These are phyloP conservation scores for Fusarium tanahbumbuense DNA, from an alignment of 2,329 filamentous ascomycete genomes.

Conservation along the genomic window DNA sequence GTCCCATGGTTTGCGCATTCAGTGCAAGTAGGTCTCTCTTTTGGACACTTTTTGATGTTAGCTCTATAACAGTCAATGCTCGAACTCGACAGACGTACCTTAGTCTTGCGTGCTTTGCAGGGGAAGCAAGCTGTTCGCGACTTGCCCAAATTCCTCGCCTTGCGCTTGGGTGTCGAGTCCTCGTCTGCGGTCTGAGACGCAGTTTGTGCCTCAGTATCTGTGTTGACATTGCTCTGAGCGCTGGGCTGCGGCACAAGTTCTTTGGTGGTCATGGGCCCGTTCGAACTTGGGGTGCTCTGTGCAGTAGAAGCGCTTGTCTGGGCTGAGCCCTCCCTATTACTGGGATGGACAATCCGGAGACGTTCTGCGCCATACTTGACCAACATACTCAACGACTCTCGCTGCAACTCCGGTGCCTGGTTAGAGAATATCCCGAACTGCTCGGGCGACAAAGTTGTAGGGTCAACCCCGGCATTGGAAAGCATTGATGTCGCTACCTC, in stretches of 20 bases:
- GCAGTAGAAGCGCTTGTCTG: constrained; percentile 43
- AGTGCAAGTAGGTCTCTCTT: constrained; percentile 54
- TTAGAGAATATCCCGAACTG: constrained; percentile 71
- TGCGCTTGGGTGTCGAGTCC: constrained; percentile 11
- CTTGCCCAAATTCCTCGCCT: constrained; percentile 43
- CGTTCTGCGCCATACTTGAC: constrained; percentile 68
- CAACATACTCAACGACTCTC: constrained; percentile 67
- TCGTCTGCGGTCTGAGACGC: constrained; percentile 1
- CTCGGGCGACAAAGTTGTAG: constrained; percentile 62
- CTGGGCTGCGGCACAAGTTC: constrained; percentile 47
- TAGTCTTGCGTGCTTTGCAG: constrained; percentile 53
- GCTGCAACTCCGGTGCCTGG: constrained; percentile 66
- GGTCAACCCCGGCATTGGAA: constrained; percentile 60
- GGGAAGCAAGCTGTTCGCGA: constrained; percentile 52
- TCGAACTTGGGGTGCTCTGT: constrained; percentile 38
- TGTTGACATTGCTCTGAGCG: constrained; percentile 22
- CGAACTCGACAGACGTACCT: constrained; percentile 47
- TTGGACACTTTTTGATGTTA: constrained; percentile 53
- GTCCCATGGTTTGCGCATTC: constrained; percentile 50
- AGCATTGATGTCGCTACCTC: constrained; percentile 63
- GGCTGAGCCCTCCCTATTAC: constrained; percentile 51
- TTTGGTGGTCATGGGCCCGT: constrained; percentile 48
- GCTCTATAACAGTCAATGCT: not conserved
- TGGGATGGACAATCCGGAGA: constrained; percentile 67
- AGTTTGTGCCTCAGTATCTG: constrained; percentile 14